Conservation (phyloP, 2,329 filamentous ascomycete species). For the Sporothrix euskadiensis region DNA sequence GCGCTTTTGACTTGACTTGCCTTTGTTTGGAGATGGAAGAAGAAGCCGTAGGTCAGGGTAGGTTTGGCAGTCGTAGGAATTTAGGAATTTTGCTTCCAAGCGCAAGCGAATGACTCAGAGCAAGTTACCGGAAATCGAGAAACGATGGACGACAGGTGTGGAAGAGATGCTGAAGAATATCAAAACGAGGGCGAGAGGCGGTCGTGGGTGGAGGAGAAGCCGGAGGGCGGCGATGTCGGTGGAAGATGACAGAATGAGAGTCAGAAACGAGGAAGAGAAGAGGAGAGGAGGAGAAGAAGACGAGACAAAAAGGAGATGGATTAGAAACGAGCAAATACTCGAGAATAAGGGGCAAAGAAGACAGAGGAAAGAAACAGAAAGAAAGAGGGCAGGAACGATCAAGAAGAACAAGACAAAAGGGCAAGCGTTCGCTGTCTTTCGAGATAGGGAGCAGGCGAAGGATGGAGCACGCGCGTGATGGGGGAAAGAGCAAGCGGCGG, state of each 20-base stretch:
- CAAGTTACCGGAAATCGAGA: neutral
- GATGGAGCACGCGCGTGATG: conserved; percentile 14
- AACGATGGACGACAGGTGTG: neutral
- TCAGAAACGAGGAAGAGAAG: neutral
- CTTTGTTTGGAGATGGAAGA: conserved; percentile 10
- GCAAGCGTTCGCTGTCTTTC: neutral
- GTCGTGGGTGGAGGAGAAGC: neutral
- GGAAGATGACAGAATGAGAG: conserved; percentile 11
- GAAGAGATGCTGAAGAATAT: conserved; percentile 8
- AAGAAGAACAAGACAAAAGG: neutral
- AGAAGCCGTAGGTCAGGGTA: neutral
- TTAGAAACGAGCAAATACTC: neutral
- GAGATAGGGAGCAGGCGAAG: neutral
- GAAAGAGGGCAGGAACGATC: neutral
- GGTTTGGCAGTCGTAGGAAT: neutral
- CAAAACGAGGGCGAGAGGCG: neutral
- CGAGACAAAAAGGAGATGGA: neutral
- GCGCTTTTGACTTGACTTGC: neutral
- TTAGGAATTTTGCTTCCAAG: conserved; percentile 26
- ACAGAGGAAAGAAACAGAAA: neutral
- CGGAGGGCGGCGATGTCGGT: neutral
- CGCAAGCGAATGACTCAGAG: conserved; percentile 33
- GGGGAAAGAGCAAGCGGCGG: conserved; percentile 1
- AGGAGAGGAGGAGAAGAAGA: neutral
- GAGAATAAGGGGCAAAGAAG: conserved; percentile 1